phyloP scores from a whole-genome alignment of 805 yeast genomes.

The Monosporozyma yasuniensis region DNA sequence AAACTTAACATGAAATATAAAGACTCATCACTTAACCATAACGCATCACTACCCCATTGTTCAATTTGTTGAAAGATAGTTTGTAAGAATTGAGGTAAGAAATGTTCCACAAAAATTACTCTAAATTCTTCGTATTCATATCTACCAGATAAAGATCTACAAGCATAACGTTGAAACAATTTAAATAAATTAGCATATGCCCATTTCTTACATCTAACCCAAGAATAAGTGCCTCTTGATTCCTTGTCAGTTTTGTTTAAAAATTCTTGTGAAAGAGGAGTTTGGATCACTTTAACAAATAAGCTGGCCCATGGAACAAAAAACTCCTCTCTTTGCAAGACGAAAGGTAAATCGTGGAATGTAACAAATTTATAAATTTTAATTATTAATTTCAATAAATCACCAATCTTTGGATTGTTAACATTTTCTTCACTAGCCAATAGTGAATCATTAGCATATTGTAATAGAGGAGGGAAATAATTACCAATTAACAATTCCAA shows the following conservation, averaged over 20 bases:
- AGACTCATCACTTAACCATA: conserved; percentile 64
- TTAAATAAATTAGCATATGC: conserved; percentile 69
- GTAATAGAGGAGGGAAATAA: conserved; percentile 58
- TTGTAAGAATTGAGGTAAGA: conserved; percentile 64
- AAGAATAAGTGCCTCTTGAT: conserved; percentile 48
- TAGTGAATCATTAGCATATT: conserved; percentile 51
- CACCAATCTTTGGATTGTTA: conserved; percentile 41
- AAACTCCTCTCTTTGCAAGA: conserved; percentile 45
- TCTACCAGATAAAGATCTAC: conserved; percentile 37
- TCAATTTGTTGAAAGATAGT: conserved; percentile 60
- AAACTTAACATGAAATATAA: conserved; percentile 59
- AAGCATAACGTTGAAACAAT: conserved; percentile 62
- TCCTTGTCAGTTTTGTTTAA: conserved; percentile 41
- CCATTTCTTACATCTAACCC: conserved; percentile 84
- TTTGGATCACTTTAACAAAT: conserved; percentile 55
- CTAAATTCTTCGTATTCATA: conserved; percentile 56
- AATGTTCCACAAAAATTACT: conserved; percentile 41
- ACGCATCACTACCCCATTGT: conserved; percentile 54
- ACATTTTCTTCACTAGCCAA: conserved; percentile 31
- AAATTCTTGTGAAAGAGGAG: conserved; percentile 36
- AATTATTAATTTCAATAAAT: conserved; percentile 62
- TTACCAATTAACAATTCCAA: conserved; percentile 47
- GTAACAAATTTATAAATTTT: conserved; percentile 75
- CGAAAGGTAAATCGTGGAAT: conserved; percentile 59
- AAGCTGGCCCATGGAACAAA: conserved; percentile 66